These are phyloP conservation scores for Saccharomycopsis sp. DNA, from an alignment of 805 yeast species.

Conservation along the genomic window DNA sequence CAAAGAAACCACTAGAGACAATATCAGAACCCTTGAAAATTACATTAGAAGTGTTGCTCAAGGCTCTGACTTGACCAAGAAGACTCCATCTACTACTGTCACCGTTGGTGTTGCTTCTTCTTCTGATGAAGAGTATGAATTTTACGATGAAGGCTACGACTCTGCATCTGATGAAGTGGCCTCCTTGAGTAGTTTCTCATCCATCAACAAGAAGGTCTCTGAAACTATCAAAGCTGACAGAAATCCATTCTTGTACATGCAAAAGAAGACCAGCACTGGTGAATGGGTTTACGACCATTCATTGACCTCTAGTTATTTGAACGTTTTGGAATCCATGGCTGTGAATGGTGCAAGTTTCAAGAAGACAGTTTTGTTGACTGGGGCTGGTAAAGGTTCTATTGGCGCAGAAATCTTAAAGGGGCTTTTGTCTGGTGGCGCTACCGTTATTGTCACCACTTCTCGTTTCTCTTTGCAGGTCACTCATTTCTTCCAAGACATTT, in stretches of 20 bases:
- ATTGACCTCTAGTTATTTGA: conserved; percentile 70
- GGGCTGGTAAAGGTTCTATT: conserved; percentile 98
- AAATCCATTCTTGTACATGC: conserved; percentile 89
- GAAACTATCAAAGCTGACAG: conserved; percentile 70
- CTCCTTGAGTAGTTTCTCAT: conserved; percentile 64
- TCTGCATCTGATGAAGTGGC: conserved; percentile 73
- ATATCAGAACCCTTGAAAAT: conserved; percentile 90
- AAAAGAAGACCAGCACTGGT: conserved; percentile 63
- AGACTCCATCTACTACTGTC: conserved; percentile 59
- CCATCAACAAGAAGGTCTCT: conserved; percentile 66
- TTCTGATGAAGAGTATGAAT: conserved; percentile 29
- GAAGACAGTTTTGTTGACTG: conserved; percentile 86
- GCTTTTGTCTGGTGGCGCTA: conserved; percentile 94
- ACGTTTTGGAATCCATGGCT: conserved; percentile 90
- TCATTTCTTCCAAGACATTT: conserved; percentile 89
- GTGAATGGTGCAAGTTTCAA: conserved; percentile 87
- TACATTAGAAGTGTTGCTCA: conserved; percentile 94
- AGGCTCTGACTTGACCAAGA: conserved; percentile 78
- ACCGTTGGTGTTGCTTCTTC: conserved; percentile 39
- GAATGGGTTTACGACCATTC: conserved; percentile 78
- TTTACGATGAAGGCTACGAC: conserved; percentile 41
- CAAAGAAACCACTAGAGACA: conserved; percentile 77
- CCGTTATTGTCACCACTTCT: conserved; percentile 92
- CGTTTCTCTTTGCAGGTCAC: conserved; percentile 90
- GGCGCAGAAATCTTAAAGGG: conserved; percentile 97